Evolutionary conservation across 106 monocot species (phyloP).

Genomic region (Dendrobium catenatum): DNA sequence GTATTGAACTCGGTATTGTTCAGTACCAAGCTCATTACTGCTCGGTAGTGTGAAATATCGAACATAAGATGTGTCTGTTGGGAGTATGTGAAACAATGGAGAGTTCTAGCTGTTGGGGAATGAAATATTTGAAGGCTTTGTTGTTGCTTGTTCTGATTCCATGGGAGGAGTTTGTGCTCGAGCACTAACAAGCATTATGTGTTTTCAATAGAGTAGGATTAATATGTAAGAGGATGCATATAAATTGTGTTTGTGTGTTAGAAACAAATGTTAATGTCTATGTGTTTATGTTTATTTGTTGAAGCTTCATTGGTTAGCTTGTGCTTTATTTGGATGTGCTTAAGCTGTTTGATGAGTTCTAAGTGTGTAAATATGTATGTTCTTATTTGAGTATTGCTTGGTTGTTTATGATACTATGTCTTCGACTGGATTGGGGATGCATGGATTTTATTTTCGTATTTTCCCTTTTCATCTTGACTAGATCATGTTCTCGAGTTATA

Average conservation of each 20-base stretch:
- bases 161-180: conserved; percentile 59
- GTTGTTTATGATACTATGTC: neutral
- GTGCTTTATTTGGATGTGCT: neutral
- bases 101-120: conserved; percentile 24
- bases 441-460: neutral
- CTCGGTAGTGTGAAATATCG: no score
- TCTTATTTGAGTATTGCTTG: neutral
- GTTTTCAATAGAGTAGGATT: no score
- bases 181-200: conserved; percentile 50
- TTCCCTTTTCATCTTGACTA: neutral
- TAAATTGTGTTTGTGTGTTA: neutral
- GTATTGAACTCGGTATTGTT: no score
- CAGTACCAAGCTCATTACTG: no score
- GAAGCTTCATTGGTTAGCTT: no score
- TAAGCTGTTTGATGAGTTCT: neutral
- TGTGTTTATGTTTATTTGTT: neutral
- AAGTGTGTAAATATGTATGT: neutral
- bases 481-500: neutral
- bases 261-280: neutral
- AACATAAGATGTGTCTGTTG: neutral
- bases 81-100: conserved; percentile 10
- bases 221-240: no score
- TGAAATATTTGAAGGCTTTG: conserved; percentile 49
- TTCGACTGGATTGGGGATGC: neutral
- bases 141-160: conserved; percentile 49